Evolutionary conservation across 148 eudicot genomes (phyloP).

Genomic region (Rhododendron simsii): DNA sequence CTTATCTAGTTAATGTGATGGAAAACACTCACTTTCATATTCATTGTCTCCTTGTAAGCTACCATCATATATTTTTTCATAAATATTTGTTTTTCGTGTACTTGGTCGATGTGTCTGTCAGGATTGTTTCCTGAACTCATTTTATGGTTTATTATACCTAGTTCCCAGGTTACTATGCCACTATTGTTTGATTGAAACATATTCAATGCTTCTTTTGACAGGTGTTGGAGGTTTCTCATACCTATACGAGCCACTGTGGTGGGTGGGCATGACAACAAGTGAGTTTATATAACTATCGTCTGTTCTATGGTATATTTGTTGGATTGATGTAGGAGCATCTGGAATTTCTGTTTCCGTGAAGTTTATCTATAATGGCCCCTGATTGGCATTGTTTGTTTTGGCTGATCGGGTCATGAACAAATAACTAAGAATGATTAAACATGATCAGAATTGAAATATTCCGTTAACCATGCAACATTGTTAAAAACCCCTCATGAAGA

Average conservation of each 20-base stretch:
- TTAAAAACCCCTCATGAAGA: neutral
- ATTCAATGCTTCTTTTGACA: constrained; percentile 25
- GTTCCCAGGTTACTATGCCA: neutral
- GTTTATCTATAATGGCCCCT: neutral
- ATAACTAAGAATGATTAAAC: neutral
- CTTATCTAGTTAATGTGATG: neutral
- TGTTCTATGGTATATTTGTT: neutral
- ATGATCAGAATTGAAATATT: neutral
- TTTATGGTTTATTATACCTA: neutral
- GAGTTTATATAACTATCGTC: constrained; percentile 22
- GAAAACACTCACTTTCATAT: neutral
- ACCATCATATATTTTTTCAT: neutral
- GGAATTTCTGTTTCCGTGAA: neutral
- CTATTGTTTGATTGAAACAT: constrained; percentile 6
- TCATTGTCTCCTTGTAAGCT: neutral
- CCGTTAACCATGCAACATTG: neutral
- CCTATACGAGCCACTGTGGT: constrained; percentile 85
- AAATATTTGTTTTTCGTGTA: neutral
- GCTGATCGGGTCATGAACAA: neutral
- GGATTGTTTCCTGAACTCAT: neutral
- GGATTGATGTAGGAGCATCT: neutral
- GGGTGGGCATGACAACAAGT: constrained; percentile 95
- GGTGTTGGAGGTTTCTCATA: constrained; percentile 88
- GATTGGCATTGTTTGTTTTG: neutral
- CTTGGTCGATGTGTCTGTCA: neutral